Evolutionary conservation across 2,329 filamentous ascomycete species (phyloP).

Genomic region (Xylariaceae sp.): DNA sequence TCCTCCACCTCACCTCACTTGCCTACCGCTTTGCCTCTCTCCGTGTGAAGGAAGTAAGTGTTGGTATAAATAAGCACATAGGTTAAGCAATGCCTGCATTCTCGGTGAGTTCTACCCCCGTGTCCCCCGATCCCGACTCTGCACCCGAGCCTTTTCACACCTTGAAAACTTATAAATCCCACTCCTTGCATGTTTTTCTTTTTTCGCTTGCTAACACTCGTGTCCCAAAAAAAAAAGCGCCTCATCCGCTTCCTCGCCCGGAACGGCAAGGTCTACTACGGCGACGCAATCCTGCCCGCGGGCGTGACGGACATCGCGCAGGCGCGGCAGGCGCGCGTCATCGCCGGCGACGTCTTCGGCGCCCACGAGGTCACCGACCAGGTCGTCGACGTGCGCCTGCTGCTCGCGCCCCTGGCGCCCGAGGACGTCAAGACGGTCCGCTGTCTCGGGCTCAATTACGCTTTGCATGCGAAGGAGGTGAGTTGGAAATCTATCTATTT

Average conservation of each 20-base stretch:
- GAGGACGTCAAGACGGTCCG: slow-evolving; percentile 61
- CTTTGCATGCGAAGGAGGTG: slow-evolving; percentile 63
- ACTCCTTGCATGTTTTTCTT: too few species aligned
- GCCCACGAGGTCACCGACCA: slow-evolving; percentile 59
- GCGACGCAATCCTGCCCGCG: slow-evolving; percentile 63
- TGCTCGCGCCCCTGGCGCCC: slow-evolving; percentile 60
- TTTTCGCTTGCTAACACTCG: too few species aligned
- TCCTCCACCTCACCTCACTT: too few species aligned
- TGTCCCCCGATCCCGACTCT: not conserved
- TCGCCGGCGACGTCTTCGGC: slow-evolving; percentile 62
- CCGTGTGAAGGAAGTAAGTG: too few species aligned
- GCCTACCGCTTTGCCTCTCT: too few species aligned
- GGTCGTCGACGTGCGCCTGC: slow-evolving; percentile 46
- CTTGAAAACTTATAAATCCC: too few species aligned
- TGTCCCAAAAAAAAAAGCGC: too few species aligned
- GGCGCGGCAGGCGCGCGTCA: slow-evolving; percentile 55
- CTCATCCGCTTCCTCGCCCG: slow-evolving; percentile 69
- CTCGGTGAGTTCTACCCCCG: slow-evolving; percentile 32
- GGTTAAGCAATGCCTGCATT: slow-evolving; percentile 31
- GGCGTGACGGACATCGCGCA: slow-evolving; percentile 57
- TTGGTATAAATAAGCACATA: too few species aligned
- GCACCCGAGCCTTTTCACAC: too few species aligned
- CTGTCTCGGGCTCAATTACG: slow-evolving; percentile 68
- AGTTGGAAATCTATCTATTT: too few species aligned
- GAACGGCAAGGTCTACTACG: slow-evolving; percentile 66